Evolutionary conservation across 2,329 filamentous ascomycete species (phyloP).

Genomic region (Claviceps purpurea): DNA sequence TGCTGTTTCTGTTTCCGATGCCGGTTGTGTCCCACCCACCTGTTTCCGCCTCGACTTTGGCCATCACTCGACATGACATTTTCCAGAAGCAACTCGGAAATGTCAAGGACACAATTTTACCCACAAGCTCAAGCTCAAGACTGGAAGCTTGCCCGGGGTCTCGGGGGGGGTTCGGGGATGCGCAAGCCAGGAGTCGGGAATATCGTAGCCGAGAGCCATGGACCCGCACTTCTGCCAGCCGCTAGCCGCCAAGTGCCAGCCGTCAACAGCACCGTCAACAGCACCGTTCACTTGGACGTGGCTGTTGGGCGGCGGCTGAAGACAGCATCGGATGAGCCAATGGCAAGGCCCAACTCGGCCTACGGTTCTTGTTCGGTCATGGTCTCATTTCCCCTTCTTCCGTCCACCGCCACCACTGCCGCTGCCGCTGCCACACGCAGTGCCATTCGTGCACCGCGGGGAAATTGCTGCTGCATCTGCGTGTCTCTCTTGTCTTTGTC

Average conservation of each 20-base stretch:
- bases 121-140: not conserved
- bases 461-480: too few relatives aligned
- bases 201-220: not conserved
- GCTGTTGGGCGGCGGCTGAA: conserved; percentile 1
- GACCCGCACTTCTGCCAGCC: not conserved
- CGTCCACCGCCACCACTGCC: not conserved
- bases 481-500: not conserved
- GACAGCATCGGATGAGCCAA: conserved; percentile 1
- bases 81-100: not conserved
- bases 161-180: not conserved
- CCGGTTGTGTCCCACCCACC: too few relatives aligned
- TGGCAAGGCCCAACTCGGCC: not conserved
- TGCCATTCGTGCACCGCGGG: not conserved
- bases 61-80: too few relatives aligned
- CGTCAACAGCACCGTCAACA: not conserved
- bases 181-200: not conserved
- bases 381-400: not conserved
- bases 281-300: not conserved
- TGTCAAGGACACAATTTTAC: not conserved
- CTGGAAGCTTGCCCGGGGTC: not conserved
- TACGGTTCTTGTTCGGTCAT: not conserved
- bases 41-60: too few relatives aligned
- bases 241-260: not conserved
- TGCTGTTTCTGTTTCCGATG: too few relatives aligned
- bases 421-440: not conserved